Evolutionary conservation across 1,139 yeast genomes (phyloP).

Genomic region (Protomyces inundatus): DNA sequence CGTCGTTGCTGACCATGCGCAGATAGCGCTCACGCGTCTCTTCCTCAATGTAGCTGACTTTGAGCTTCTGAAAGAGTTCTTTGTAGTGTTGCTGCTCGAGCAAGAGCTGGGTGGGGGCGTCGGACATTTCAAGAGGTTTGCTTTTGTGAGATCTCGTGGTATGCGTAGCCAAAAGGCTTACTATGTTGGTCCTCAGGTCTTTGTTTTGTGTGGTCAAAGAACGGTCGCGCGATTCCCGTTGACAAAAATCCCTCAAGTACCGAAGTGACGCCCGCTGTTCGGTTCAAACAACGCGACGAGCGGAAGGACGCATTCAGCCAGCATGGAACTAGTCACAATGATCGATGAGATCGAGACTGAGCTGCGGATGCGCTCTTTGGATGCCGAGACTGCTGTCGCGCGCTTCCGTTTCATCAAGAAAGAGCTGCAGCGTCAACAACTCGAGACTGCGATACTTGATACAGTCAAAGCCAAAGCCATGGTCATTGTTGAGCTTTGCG

Average conservation of each 20-base stretch:
- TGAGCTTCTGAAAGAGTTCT: slow-evolving; percentile 38
- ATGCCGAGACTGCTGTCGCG: not conserved
- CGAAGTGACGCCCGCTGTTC: no score
- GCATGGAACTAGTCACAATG: not conserved
- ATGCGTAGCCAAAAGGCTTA: no score
- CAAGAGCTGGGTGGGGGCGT: not conserved
- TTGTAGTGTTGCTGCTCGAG: slow-evolving; percentile 25
- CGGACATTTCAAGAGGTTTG: not conserved
- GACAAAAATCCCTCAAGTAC: no score
- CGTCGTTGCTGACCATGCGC: not conserved
- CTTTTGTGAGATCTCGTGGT: no score
- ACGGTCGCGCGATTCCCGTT: no score
- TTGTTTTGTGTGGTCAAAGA: no score
- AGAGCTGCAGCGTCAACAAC: not conserved
- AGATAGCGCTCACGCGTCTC: slow-evolving; percentile 62
- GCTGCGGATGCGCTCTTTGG: not conserved
- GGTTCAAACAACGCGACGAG: no score
- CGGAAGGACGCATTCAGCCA: not conserved
- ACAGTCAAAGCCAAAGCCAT: not conserved
- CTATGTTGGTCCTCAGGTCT: no score
- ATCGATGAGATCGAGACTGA: not conserved
- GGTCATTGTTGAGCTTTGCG: not conserved
- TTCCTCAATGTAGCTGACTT: slow-evolving; percentile 60
- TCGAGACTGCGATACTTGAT: not conserved
- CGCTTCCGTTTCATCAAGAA: not conserved